Base-by-base conservation (phyloP, 495 filamentous ascomycete species). In the Neurospora sp. region DNA sequence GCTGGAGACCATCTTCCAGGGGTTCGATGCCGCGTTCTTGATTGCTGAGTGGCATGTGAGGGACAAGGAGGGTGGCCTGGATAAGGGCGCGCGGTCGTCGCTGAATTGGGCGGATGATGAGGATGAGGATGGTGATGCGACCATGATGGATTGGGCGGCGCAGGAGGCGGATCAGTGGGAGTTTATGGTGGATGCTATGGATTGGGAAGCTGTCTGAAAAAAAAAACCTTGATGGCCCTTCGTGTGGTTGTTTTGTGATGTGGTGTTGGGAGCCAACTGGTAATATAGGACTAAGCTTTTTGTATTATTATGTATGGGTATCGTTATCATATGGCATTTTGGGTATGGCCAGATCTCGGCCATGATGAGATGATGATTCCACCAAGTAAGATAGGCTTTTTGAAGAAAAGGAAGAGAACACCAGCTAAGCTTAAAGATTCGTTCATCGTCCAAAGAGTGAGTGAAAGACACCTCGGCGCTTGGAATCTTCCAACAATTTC, bases 101-200 rank as follows among this genome's bases (percentile, higher is more conserved):
- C 22, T 4, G 69, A 40, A 14, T 22, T 42, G 61, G 40, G 53
- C 53, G 14, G 53, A 65, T 18, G 53, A 70, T 18, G 71, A 35
- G 16, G 53, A n/a, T 6, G 70, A 71, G 41, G 47, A 22, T 2
- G 77, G 81, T 77, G 45, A 82, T 83, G 73, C 81, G 79, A 44
- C 82, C 12, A 71, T 72, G 9, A 45, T 39, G 44, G 73, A 73
- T 35, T 59, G 38, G 12, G 35, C 71, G 31, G 73, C 72, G 31
- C 72, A 76, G 12, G 77, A 82, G 27, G 83, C 83, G 39, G 78
- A 78, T 40, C 81, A 86, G 42, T 89, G 86, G 85, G 88, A 84
- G 45, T 89, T 88, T 69, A 89, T 90, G 81, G 85, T 87, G 22
- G 88, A 90, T 75, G 89, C 88, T 0, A 90, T 90, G 89, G 89